phyloP scores from a whole-genome alignment of 2,329 filamentous ascomycete species.

The Arthrobotrys entomopaga region DNA sequence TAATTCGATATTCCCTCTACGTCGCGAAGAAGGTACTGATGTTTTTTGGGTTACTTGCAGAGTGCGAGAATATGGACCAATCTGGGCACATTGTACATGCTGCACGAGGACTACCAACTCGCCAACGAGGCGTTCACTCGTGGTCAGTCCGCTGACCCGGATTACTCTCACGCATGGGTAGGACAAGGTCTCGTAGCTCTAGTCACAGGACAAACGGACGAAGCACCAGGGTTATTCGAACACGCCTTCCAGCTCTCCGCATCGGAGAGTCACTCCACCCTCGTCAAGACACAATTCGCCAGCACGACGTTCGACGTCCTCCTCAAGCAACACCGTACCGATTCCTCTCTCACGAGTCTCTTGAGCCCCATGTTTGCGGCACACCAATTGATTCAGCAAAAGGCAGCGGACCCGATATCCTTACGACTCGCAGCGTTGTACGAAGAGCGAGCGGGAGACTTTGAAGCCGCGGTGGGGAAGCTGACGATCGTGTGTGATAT shows the following conservation, averaged over 20 bases:
- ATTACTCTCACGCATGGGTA: slow-evolving; percentile 92
- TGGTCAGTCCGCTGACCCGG: slow-evolving; percentile 92
- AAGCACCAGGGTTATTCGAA: slow-evolving; percentile 85
- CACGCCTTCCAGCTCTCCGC: slow-evolving; percentile 94
- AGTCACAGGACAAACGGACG: slow-evolving; percentile 74
- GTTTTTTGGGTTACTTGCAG: slow-evolving; percentile 61
- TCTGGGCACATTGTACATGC: slow-evolving; percentile 82
- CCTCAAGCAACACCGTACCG: slow-evolving; percentile 66
- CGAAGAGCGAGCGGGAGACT: slow-evolving; percentile 80
- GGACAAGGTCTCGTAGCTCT: slow-evolving; percentile 89
- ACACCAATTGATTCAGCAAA: slow-evolving; percentile 78
- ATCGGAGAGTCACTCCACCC: slow-evolving; percentile 69
- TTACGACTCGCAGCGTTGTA: slow-evolving; percentile 83
- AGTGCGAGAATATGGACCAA: slow-evolving; percentile 90
- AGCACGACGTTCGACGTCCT: slow-evolving; percentile 85
- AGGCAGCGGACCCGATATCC: slow-evolving; percentile 75
- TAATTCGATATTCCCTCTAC: neutral
- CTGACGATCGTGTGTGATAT: slow-evolving; percentile 74
- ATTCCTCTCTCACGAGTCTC: slow-evolving; percentile 70
- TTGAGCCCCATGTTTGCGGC: slow-evolving; percentile 90
- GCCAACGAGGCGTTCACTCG: slow-evolving; percentile 89
- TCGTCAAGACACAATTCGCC: slow-evolving; percentile 80
- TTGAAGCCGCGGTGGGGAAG: slow-evolving; percentile 70
- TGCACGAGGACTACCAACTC: slow-evolving; percentile 84
- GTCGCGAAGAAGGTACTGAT: neutral